These are phyloP conservation scores for Prunus kanzakura DNA, from an alignment of 306 rosid genomes.

Conservation along the genomic window DNA sequence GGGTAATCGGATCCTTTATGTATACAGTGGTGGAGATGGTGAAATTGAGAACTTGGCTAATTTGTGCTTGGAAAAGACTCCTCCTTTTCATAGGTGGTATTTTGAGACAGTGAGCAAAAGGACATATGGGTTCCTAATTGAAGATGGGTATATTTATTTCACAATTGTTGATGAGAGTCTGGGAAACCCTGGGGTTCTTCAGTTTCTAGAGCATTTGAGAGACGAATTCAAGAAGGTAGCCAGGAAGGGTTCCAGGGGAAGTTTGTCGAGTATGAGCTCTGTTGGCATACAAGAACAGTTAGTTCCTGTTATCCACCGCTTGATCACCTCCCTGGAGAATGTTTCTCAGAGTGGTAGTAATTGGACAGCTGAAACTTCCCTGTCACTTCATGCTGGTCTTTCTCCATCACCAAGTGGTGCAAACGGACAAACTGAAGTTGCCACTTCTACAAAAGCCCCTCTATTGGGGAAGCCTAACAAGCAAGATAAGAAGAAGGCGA, in stretches of 20 bases:
- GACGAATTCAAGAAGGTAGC: constrained; percentile 63
- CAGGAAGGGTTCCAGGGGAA: constrained; percentile 64
- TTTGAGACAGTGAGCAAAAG: constrained; percentile 64
- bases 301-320: constrained; percentile 55
- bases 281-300: constrained; percentile 55
- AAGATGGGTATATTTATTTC: constrained; percentile 68
- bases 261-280: constrained; percentile 52
- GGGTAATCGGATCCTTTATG: constrained; percentile 51
- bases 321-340: constrained; percentile 70
- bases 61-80: constrained; percentile 68
- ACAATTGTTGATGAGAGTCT: constrained; percentile 60
- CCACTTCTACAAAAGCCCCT: constrained; percentile 79
- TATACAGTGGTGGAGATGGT: constrained; percentile 47
- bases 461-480: constrained; percentile 67
- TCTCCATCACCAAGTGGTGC: constrained; percentile 65
- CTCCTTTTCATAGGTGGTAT: constrained; percentile 76
- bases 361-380: constrained; percentile 50
- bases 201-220: constrained; percentile 71
- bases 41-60: constrained; percentile 56
- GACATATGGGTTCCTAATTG: constrained; percentile 70
- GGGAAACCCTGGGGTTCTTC: constrained; percentile 56
- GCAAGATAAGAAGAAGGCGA: constrained; percentile 78
- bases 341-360: constrained; percentile 51
- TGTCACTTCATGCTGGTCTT: constrained; percentile 32
- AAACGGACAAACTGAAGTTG: constrained; percentile 62